Percentiles rank a stretch among this genome's conserved stretches.
Conservation (phyloP, 2,329 filamentous ascomycete species). For the Ceratocystiopsis sp. region DNA sequence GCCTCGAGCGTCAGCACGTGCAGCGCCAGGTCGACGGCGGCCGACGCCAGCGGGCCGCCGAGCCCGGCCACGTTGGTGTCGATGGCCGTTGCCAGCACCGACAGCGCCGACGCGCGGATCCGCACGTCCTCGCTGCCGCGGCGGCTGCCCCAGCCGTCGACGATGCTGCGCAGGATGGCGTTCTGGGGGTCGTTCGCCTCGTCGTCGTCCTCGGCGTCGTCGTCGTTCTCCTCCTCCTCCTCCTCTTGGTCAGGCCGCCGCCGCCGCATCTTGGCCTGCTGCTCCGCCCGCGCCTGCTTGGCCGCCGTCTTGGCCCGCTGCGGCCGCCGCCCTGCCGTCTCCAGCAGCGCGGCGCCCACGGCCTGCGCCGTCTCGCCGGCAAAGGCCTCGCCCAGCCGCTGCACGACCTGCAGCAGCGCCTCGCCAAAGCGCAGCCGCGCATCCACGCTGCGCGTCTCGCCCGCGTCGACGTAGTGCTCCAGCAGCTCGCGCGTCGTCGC, state of each 20-base stretch:
- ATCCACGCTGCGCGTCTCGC: constrained; percentile 42
- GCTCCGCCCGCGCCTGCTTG: constrained; percentile 34
- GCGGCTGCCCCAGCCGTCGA: constrained; percentile 51
- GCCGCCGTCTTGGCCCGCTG: constrained; percentile 41
- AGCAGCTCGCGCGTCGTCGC: constrained; percentile 45
- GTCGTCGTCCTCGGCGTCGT: constrained; percentile 26
- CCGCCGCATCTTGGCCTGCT: constrained; percentile 25
- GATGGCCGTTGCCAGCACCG: constrained; percentile 41
- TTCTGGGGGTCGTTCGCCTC: constrained; percentile 27
- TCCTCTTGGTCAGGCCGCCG: constrained; percentile 13
- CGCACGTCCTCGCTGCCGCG: constrained; percentile 51
- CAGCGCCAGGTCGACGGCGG: constrained; percentile 44
- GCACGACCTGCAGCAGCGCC: constrained; percentile 45
- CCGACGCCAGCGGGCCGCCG: constrained; percentile 32
- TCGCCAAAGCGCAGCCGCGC: constrained; percentile 52
- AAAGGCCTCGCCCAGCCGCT: constrained; percentile 40
- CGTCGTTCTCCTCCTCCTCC: constrained; percentile 33
- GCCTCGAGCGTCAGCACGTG: constrained; percentile 46
- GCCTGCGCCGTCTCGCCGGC: constrained; percentile 32
- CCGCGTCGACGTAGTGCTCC: constrained; percentile 49
- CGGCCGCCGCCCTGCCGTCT: constrained; percentile 46
- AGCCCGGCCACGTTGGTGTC: constrained; percentile 44
- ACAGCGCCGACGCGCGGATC: constrained; percentile 51
- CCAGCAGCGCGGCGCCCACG: constrained; percentile 41
- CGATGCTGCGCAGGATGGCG: constrained; percentile 38